Conservation (phyloP, 345 rosid species). For the Lagerstroemia speciosa region DNA sequence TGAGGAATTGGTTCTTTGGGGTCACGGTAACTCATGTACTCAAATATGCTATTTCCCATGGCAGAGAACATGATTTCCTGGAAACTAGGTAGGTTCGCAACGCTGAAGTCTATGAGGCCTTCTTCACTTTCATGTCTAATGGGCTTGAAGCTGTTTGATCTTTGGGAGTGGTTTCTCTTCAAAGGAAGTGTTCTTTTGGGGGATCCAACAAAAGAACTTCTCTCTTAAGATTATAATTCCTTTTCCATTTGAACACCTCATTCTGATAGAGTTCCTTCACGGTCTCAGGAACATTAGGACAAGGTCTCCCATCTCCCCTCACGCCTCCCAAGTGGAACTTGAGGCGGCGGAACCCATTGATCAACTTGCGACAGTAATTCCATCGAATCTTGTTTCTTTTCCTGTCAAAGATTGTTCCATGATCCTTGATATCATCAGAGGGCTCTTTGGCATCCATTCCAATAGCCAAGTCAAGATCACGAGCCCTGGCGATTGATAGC, state of each 20-base stretch:
- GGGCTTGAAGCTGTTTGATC: constrained; percentile 9
- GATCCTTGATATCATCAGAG: constrained; percentile 22
- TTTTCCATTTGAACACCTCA: constrained; percentile 6
- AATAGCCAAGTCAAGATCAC: neutral
- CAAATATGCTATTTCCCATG: neutral
- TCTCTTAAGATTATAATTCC: constrained; percentile 3
- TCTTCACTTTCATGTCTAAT: constrained; percentile 21
- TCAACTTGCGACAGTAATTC: constrained; percentile 40
- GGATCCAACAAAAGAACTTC: constrained; percentile 11
- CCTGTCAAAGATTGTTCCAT: constrained; percentile 22
- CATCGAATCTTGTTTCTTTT: constrained; percentile 29
- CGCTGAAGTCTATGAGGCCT: constrained; percentile 30
- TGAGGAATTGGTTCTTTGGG: constrained; percentile 15
- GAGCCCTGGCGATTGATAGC: constrained; percentile 1
- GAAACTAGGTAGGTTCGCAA: constrained; percentile 31
- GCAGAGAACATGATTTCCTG: constrained; percentile 21
- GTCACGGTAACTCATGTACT: constrained; percentile 7
- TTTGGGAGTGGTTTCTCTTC: constrained; percentile 15
- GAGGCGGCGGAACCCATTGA: constrained; percentile 21
- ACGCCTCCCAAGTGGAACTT: constrained; percentile 46
- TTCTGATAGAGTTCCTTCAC: constrained; percentile 23
- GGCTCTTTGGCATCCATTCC: constrained; percentile 1
- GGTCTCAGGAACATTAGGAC: constrained; percentile 31
- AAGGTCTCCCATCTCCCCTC: constrained; percentile 26
- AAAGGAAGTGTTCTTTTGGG: constrained; percentile 10